Conservation (phyloP, 805 yeast species). For the Wilhelminamyces savonicus region DNA sequence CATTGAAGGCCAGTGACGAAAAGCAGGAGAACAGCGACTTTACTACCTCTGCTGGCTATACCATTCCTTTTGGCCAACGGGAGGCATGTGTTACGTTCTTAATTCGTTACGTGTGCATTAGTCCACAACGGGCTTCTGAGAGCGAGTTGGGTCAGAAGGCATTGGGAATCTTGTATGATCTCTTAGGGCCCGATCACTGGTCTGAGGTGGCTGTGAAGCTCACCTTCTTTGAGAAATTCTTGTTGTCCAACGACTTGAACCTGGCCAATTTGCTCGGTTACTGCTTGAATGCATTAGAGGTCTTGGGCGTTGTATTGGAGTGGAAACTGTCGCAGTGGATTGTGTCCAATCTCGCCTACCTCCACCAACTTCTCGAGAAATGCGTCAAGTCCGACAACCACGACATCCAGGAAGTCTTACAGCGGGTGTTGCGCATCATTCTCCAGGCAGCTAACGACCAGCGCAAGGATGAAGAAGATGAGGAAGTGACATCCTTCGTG, state of each 20-base stretch:
- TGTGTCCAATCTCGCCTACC: constrained; percentile 55
- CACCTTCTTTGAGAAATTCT: constrained; percentile 80
- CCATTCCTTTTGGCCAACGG: constrained; percentile 69
- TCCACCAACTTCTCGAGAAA: constrained; percentile 72
- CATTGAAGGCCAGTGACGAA: constrained; percentile 3
- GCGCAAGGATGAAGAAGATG: constrained; percentile 44
- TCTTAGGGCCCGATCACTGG: constrained; percentile 75
- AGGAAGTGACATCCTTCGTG: constrained; percentile 59
- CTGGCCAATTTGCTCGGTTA: constrained; percentile 66
- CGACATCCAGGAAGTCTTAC: constrained; percentile 80
- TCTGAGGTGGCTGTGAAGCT: constrained; percentile 83
- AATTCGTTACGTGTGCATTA: constrained; percentile 80
- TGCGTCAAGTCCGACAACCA: constrained; percentile 77
- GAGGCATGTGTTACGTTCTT: constrained; percentile 89
- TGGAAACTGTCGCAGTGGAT: constrained; percentile 80
- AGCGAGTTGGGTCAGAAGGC: constrained; percentile 79
- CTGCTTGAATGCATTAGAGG: constrained; percentile 87
- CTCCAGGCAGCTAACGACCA: constrained; percentile 57
- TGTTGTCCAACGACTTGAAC: constrained; percentile 70
- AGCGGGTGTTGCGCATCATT: constrained; percentile 65
- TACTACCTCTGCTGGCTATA: constrained; percentile 44
- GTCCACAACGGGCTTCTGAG: constrained; percentile 79
- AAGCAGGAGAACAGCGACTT: constrained; percentile 20
- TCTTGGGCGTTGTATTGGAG: constrained; percentile 72
- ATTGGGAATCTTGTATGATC: constrained; percentile 64